Conservation (phyloP, 371 early-diverging fungal genomes). For the Batkoa obscura region DNA sequence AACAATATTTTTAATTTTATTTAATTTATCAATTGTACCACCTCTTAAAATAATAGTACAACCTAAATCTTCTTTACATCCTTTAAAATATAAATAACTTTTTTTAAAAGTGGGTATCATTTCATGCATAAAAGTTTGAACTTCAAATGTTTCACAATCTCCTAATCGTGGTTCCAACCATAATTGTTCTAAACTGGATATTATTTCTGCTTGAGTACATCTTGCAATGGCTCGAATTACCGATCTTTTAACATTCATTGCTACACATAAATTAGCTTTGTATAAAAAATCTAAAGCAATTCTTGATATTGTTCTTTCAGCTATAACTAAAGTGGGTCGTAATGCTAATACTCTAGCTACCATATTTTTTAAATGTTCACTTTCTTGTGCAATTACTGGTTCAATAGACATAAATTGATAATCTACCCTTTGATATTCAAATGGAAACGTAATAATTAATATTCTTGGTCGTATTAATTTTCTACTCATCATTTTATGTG, state of each 20-base stretch:
- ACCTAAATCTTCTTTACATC: slow-evolving; percentile 55
- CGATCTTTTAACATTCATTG: slow-evolving; percentile 58
- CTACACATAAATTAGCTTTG: slow-evolving; percentile 52
- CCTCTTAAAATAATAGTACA: slow-evolving; percentile 82
- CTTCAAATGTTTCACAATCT: slow-evolving; percentile 48
- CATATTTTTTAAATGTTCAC: slow-evolving; percentile 57
- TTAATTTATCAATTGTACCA: slow-evolving; percentile 29
- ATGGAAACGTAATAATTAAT: slow-evolving; percentile 61
- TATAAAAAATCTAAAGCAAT: slow-evolving; percentile 64
- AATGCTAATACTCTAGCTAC: slow-evolving; percentile 51
- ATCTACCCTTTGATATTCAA: slow-evolving; percentile 69
- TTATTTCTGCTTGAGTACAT: slow-evolving; percentile 62
- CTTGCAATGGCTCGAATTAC: slow-evolving; percentile 63
- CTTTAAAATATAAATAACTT: slow-evolving; percentile 69
- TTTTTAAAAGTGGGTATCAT: slow-evolving; percentile 55
- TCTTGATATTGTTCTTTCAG: slow-evolving; percentile 54
- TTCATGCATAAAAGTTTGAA: slow-evolving; percentile 55
- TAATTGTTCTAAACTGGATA: slow-evolving; percentile 58
- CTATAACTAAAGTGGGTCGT: slow-evolving; percentile 57
- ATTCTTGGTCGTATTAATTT: slow-evolving; percentile 47
- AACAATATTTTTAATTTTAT: slow-evolving; percentile 49
- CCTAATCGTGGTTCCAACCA: slow-evolving; percentile 41
- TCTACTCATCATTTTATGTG: slow-evolving; percentile 70
- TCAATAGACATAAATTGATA: slow-evolving; percentile 63
- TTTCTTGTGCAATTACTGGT: slow-evolving; percentile 63